Percentiles rank a stretch among this genome's conserved stretches.
Conservation (phyloP, 1,284 basidiomycete genomes). For the Ustilago nuda region DNA sequence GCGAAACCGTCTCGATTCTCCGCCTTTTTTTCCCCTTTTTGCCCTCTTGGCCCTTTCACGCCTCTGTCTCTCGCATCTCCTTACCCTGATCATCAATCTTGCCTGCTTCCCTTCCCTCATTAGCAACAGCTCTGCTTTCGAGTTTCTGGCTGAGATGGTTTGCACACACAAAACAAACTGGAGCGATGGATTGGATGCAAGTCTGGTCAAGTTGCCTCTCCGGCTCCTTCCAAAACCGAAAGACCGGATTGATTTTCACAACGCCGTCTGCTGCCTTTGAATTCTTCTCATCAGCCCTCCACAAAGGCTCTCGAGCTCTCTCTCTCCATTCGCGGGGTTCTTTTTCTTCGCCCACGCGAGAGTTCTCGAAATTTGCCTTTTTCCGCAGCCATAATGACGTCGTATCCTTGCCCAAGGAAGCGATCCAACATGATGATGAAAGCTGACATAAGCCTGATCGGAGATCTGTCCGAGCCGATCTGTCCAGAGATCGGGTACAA, state of each 20-base stretch:
- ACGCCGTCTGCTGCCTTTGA: slow-evolving; percentile 13
- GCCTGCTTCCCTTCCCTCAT: not conserved
- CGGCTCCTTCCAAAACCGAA: not conserved
- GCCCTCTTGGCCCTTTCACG: not conserved
- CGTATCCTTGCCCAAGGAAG: not conserved
- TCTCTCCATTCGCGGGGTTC: not conserved
- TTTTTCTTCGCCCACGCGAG: not conserved
- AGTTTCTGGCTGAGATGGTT: too few relatives aligned
- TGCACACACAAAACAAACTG: not conserved
- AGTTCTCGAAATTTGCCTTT: slow-evolving; percentile 1
- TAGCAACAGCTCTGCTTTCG: not conserved
- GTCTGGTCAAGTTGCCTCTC: not conserved
- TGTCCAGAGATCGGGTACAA: too few relatives aligned
- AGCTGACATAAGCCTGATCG: too few relatives aligned
- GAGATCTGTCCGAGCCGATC: too few relatives aligned
- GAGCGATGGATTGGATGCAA: not conserved
- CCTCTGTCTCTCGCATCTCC: not conserved
- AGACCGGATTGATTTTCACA: slow-evolving; percentile 1
- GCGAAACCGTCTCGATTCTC: slow-evolving; percentile 4
- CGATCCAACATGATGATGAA: too few relatives aligned
- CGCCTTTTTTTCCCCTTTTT: not conserved
- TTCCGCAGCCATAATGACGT: slow-evolving; percentile 7
- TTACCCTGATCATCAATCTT: not conserved
- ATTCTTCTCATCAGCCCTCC: not conserved
- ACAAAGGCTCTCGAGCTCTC: not conserved